phyloP scores from a whole-genome alignment of 257 asterid species.

The Solanum raphanifolium region DNA sequence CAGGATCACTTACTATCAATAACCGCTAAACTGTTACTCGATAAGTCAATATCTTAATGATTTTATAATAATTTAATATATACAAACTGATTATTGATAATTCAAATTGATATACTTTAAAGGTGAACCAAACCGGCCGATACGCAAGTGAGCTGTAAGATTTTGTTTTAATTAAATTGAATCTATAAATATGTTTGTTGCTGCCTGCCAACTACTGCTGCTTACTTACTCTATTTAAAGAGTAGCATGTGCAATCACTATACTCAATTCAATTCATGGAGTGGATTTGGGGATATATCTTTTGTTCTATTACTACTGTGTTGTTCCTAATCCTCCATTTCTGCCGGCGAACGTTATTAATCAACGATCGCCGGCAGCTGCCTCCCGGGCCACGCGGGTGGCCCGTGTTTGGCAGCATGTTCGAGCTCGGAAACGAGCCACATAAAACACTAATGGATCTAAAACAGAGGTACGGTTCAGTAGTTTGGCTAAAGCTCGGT shows the following conservation, averaged over 20 bases:
- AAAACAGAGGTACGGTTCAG: slow-evolving; percentile 5
- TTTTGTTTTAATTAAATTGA: not conserved
- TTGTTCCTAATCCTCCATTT: not conserved
- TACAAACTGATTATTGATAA: too few relatives aligned
- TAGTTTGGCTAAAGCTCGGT: slow-evolving; percentile 1
- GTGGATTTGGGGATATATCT: not conserved
- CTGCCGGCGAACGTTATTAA: not conserved
- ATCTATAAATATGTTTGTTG: not conserved
- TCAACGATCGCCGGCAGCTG: not conserved
- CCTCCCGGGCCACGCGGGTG: slow-evolving; percentile 9
- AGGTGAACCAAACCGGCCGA: rapidly evolving
- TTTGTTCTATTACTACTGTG: not conserved
- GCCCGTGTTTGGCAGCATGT: slow-evolving; percentile 10
- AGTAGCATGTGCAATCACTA: not conserved
- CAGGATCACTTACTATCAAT: not conserved
- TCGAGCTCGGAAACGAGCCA: not conserved
- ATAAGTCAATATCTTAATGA: too few relatives aligned
- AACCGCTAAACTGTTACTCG: not conserved
- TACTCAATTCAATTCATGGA: not conserved
- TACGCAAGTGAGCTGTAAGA: too few relatives aligned
- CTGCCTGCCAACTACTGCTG: not conserved
- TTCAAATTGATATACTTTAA: too few relatives aligned
- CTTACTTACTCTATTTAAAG: not conserved
- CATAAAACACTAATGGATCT: not conserved
- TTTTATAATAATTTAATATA: too few relatives aligned